Percentiles rank a stretch among this genome's conserved stretches.
Evolutionary conservation across 1,139 yeast genomes (phyloP).

Genomic region (Geotrichum aggregatum): DNA sequence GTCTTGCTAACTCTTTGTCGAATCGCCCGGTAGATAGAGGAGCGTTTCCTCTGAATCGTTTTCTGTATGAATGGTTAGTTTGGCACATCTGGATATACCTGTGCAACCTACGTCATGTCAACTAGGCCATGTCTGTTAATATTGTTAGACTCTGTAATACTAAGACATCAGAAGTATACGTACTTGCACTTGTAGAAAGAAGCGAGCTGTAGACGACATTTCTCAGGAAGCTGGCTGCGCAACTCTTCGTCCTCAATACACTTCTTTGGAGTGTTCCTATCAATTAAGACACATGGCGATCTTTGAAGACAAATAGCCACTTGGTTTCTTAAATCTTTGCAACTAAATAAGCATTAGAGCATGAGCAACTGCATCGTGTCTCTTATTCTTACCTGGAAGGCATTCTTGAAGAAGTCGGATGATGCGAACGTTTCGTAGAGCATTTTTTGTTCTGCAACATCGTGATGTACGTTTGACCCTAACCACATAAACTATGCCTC

Average conservation of each 20-base stretch:
- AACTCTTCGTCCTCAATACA: constrained; percentile 81
- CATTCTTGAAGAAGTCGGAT: constrained; percentile 10
- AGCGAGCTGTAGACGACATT: constrained; percentile 77
- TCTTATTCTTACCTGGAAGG: constrained; percentile 19
- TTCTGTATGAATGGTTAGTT: constrained; percentile 39
- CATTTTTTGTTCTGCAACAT: background rate
- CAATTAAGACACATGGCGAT: constrained; percentile 91
- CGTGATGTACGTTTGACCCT: constrained; percentile 1
- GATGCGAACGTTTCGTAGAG: background rate
- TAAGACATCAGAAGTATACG: too few species aligned
- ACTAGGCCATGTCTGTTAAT: constrained; percentile 28
- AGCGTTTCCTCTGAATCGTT: constrained; percentile 90
- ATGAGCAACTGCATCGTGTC: too few species aligned
- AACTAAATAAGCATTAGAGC: constrained; percentile 46
- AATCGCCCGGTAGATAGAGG: constrained; percentile 88
- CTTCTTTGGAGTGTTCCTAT: constrained; percentile 83
- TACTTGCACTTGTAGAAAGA: constrained; percentile 82
- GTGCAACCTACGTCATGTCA: constrained; percentile 53
- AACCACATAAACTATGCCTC: constrained; percentile 1
- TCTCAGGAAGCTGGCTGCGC: constrained; percentile 72
- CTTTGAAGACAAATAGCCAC: constrained; percentile 92
- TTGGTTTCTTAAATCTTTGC: constrained; percentile 88
- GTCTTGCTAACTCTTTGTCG: constrained; percentile 76
- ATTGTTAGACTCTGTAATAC: background rate
- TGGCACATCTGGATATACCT: background rate